Evolutionary conservation across 495 filamentous ascomycete genomes (phyloP), one percentile per base, ranked within the genome.

Genomic region (Xylaria bambusicola): DNA sequence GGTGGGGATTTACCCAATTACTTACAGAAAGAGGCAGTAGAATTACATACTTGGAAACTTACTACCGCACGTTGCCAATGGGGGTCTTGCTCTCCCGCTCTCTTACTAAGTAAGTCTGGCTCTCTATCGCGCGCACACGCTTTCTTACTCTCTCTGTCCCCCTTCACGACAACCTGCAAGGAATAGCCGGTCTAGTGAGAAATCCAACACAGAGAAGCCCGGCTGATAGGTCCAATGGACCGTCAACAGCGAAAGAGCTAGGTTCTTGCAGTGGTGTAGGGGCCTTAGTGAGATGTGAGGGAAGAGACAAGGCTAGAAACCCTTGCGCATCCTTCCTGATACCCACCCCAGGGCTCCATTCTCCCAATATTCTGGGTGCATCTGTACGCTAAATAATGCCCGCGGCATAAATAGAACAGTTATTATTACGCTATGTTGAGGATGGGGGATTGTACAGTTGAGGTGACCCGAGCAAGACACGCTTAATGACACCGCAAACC

Each of bases 321-420:
- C 61, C 49, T 62, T 58, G 60, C 60, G 59, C 48, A 67, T 61
- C 64, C 66, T 60, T 41, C 55, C 52, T 61, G 56, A 61, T 47
- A 58, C 61, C 60, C 64, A 60, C 63, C 46, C 44, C 55, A 52
- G 33, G 58, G 55, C 61, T 66, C 63, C 52, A 66, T 66, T 56
- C 55, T 66, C 68, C 68, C 65, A 70, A 66, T 62, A 68, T 70
- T 62, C 63, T 65, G 62, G 65, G 62, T 61, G 60, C 45, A 61
- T 61, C 60, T 62, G 38, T 18, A 20, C 26, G 24, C 36, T 62
- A 52, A 48, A 21, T 62, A 52, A 44, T 45, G 56, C 47, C 52
- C 27, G 27, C 38, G 48, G 49, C 40, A 60, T 53, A 44, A 45
- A 60, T 40, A 21, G 23, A 40, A 52, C 24, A 47, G 45, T 27